Evolutionary conservation across 139 green algal genomes (phyloP).

Genomic region (Eudorina sp.): DNA sequence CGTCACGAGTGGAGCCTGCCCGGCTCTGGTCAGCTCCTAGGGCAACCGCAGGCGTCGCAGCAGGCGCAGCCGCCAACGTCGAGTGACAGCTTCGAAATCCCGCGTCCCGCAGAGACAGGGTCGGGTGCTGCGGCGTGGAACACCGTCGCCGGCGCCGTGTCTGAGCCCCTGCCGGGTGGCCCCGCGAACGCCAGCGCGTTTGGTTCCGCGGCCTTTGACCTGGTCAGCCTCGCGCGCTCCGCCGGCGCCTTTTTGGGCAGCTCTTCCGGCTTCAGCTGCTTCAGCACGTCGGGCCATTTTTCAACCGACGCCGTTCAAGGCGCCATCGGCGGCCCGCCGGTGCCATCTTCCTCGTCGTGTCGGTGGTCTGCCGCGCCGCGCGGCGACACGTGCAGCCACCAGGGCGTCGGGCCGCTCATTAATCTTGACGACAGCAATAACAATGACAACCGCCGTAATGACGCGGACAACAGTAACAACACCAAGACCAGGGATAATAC

Average conservation of each 20-base stretch:
- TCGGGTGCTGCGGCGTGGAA: neutral
- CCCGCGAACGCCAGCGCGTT: neutral
- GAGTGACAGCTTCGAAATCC: no score
- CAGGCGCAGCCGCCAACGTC: no score
- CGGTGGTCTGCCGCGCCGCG: no score
- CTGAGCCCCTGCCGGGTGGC: neutral
- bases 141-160: neutral
- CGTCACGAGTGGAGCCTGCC: no score
- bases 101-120: neutral
- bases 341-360: no score
- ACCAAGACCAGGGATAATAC: no score
- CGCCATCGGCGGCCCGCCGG: neutral
- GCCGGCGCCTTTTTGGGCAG: neutral
- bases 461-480: no score
- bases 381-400: no score
- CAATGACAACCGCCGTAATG: no score
- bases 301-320: neutral
- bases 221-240: conserved; percentile 14
- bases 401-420: no score
- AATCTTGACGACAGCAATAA: no score
- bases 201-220: neutral
- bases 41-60: neutral
- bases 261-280: neutral
- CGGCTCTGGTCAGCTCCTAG: neutral
- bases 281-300: neutral